Percentiles rank a stretch among this genome's conserved stretches.
Evolutionary conservation across 2,329 filamentous ascomycete species (phyloP).

Genomic region (Colletotrichum cuscutae): DNA sequence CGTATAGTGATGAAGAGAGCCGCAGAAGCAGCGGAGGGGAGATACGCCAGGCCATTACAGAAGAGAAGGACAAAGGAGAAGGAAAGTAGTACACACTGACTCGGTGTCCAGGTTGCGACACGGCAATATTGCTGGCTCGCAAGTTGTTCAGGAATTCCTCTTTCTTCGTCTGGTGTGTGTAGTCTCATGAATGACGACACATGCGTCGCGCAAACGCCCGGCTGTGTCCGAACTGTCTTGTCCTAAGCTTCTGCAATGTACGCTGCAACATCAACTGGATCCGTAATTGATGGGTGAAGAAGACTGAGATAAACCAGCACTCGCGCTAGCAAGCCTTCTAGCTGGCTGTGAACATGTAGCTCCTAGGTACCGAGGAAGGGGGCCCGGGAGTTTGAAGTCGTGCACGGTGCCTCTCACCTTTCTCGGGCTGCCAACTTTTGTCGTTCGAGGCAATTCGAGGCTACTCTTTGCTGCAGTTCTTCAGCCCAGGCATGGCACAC

Average conservation of each 20-base stretch:
- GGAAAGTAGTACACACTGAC: background rate
- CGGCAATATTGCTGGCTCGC: background rate
- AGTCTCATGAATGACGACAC: conserved; percentile 28
- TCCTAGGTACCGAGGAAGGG: background rate
- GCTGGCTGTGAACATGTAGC: background rate
- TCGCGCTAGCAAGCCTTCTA: background rate
- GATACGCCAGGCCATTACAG: background rate
- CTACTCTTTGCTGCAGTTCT: background rate
- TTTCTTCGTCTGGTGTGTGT: background rate
- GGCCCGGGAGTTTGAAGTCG: background rate
- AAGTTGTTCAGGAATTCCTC: background rate
- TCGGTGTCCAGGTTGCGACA: background rate
- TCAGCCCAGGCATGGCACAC: conserved; percentile 14
- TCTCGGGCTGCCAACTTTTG: background rate
- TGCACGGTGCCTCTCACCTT: background rate
- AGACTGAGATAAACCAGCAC: background rate
- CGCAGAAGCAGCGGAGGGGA: background rate
- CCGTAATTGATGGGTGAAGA: background rate
- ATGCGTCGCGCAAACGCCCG: conserved; percentile 12
- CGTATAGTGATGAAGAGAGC: background rate
- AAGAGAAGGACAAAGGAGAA: background rate
- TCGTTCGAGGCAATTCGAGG: background rate
- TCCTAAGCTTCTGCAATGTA: background rate
- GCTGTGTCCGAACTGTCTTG: conserved; percentile 5
- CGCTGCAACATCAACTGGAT: background rate